Conservation (phyloP, 306 rosid genomes). For the Fagus sylvatica region DNA sequence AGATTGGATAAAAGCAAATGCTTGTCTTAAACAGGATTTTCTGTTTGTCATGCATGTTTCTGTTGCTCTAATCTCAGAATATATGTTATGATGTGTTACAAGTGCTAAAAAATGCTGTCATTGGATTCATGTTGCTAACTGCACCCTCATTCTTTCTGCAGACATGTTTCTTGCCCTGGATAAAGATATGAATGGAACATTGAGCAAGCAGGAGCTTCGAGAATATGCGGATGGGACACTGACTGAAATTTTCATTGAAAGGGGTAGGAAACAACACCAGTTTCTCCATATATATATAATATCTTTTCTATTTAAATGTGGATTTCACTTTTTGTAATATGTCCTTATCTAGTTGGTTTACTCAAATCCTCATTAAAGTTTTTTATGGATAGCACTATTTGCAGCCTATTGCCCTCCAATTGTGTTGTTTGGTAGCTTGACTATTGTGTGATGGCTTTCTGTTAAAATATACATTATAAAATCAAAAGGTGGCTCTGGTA, state of each 20-base stretch:
- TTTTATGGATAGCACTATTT: not conserved
- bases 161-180: conserved; percentile 94
- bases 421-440: not conserved
- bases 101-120: conserved; percentile 1
- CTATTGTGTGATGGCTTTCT: not conserved
- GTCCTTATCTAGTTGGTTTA: not conserved
- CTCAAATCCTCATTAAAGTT: not conserved
- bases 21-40: not conserved
- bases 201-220: conserved; percentile 96
- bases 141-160: conserved; percentile 36
- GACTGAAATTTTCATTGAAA: conserved; percentile 94
- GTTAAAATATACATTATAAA: not conserved
- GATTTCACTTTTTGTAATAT: not conserved
- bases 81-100: conserved; percentile 12
- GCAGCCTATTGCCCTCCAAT: not conserved
- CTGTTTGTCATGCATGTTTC: not conserved
- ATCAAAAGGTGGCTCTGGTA: not conserved
- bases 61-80: not conserved
- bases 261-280: conserved; percentile 51
- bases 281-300: not conserved
- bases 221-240: conserved; percentile 97
- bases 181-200: conserved; percentile 72
- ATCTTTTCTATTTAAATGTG: not conserved
- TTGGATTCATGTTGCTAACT: conserved; percentile 15
- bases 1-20: not conserved